Base-by-base conservation (phyloP, 805 yeast genomes). In the Candida vaughaniae region DNA sequence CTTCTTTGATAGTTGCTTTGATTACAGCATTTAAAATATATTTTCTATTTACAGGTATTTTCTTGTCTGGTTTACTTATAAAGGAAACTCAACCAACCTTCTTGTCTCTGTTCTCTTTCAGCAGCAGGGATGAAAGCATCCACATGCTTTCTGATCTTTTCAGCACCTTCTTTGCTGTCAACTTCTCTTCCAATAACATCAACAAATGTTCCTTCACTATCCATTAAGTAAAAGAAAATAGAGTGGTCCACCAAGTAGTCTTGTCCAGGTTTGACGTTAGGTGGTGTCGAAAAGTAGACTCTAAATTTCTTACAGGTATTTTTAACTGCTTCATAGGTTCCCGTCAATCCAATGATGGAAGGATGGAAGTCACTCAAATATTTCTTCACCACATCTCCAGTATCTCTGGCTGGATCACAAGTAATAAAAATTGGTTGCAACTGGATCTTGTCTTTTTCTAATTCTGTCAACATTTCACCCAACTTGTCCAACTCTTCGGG, bases 241-340 rank as follows among this genome's bases (percentile, higher is more conserved):
- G 98, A 91, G 63, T 93, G 99, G 58, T 93, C 99, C 22, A 93
- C 99, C 43, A 93, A 71, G 57, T 93, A 93, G 52, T 93, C 96
- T 62, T 93, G 95, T 14, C 97, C 98, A 0, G 95, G 93, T 58
- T 89, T 87, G 31, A 93, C 83, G 55, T 88, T 78, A 17, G 90
- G 85, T 3, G 99, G 99, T 1, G 99, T 93, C n/a, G 96, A 87
- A 62, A 93, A 93, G 62, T 93, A 93, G 10, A 93, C 99, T 48
- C 99, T 75, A 64, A 80, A 93, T 49, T 81, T 79, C 62, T 89
- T 93, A 69, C 99, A 93, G 36, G 82, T 76, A 45, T 75, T 73
- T 62, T 89, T 91, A 42, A 93, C 79, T 42, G 82, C 82, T 22
- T 88, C 93, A 58, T 87, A 91, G 11, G 85, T 71, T 28, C 99